Evolutionary conservation across 495 filamentous ascomycete genomes (phyloP), one percentile per base, ranked within the genome.

Genomic region (Penicillium paradoxum): DNA sequence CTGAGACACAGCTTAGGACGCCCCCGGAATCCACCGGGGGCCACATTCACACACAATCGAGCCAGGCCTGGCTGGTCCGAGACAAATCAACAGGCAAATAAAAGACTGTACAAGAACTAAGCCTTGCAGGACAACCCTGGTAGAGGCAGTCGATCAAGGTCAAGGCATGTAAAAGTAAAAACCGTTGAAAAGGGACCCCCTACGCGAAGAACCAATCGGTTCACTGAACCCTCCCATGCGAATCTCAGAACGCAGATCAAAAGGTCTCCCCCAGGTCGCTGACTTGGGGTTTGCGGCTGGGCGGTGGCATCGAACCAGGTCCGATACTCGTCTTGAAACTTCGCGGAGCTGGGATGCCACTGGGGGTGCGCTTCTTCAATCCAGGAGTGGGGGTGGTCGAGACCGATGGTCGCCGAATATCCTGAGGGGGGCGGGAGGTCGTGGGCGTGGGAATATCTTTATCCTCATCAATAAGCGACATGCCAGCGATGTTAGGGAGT

Each of bases 191-290:
- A 42, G 49, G 32, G 14, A 2, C 15, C 22, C 41, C 41, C 15
- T 47, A 38, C 32, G 33, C 49, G 46, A 51, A 47, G 24, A 33
- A 46, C 34, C 3, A 27, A n/a, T n/a, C 36, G 10, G 34, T 38
- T 45, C 27, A 43, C 37, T 44, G 41, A 45, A 45, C 40, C 38
- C 19, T 17, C 29, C 50, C 24, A 45, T 24, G 22, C 3, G 18
- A 24, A 29, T 40, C 14, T 24, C 43, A 40, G n/a, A n/a, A 15
- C n/a, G 45, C 9, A 22, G 25, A 49, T 33, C 18, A 88, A 64
- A 79, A 88, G 24, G 83, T 85, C 70, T 88, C 85, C 13, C 83
- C 84, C n/a, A 88, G 69, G 51, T 81, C 84, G 58, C 73, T 78
- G 55, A 79, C 61, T 60, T 78, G 79, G 48, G 78, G 64, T 62